Evolutionary conservation across 805 yeast genomes (phyloP).

Genomic region (Torulaspora maleeae): DNA sequence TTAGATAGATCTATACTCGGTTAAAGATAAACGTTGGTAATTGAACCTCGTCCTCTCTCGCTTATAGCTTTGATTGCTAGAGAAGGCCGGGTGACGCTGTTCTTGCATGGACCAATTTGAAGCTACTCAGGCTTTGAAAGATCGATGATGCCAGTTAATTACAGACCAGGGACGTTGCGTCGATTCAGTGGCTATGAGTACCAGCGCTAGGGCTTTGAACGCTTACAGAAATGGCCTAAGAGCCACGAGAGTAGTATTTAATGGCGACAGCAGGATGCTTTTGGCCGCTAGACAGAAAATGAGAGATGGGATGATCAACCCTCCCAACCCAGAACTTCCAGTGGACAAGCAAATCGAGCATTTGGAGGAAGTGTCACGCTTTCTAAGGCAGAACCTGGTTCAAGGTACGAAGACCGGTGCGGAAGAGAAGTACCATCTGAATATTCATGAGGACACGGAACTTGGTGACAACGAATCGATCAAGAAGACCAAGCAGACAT

Average conservation of each 20-base stretch:
- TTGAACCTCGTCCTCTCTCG: not conserved
- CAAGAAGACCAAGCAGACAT: slow-evolving; percentile 45
- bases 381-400: slow-evolving; percentile 72
- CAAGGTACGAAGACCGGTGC: slow-evolving; percentile 57
- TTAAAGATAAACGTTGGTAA: not conserved
- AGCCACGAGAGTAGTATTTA: slow-evolving; percentile 60
- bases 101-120: too few species aligned
- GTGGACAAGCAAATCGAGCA: slow-evolving; percentile 48
- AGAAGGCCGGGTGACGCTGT: not conserved
- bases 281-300: slow-evolving; percentile 58
- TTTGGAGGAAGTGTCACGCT: slow-evolving; percentile 64
- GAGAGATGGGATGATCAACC: slow-evolving; percentile 42
- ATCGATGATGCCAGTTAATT: not conserved
- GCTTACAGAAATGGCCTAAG: slow-evolving; percentile 67
- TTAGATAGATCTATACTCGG: not conserved
- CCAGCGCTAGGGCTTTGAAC: slow-evolving; percentile 32
- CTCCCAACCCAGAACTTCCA: slow-evolving; percentile 48
- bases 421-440: slow-evolving; percentile 40
- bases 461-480: slow-evolving; percentile 85
- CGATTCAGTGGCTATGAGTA: slow-evolving; percentile 5
- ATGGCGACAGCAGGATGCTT: slow-evolving; percentile 42
- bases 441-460: slow-evolving; percentile 78
- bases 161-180: not conserved
- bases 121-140: not conserved
- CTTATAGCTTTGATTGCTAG: too few species aligned